Evolutionary conservation across 2,329 filamentous ascomycete species (phyloP).

Genomic region (Cladosporium colombiae): DNA sequence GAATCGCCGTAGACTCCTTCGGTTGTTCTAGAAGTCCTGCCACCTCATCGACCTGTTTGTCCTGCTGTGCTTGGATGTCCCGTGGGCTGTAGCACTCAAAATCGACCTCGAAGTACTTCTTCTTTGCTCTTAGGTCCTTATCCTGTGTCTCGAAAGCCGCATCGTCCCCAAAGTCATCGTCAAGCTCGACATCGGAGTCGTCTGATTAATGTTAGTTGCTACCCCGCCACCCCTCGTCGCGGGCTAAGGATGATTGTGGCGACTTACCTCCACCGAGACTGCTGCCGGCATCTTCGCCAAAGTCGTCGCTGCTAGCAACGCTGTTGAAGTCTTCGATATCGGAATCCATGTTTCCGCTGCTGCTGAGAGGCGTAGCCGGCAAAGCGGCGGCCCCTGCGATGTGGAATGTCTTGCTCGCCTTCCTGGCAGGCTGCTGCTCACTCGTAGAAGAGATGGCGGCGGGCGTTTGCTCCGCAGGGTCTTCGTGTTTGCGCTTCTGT

Average conservation of each 20-base stretch:
- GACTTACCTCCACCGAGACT: slow-evolving; percentile 55
- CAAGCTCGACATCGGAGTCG: slow-evolving; percentile 57
- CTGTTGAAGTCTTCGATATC: slow-evolving; percentile 88
- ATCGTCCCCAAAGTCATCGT: slow-evolving; percentile 60
- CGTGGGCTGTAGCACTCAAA: slow-evolving; percentile 77
- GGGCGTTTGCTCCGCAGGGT: slow-evolving; percentile 25
- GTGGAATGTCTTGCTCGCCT: slow-evolving; percentile 38
- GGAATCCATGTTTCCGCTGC: slow-evolving; percentile 70
- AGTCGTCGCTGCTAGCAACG: slow-evolving; percentile 72
- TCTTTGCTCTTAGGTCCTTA: slow-evolving; percentile 71
- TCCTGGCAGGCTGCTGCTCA: slow-evolving; percentile 35
- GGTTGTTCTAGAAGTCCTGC: slow-evolving; percentile 87
- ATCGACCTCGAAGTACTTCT: slow-evolving; percentile 77
- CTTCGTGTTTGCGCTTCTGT: slow-evolving; percentile 39
- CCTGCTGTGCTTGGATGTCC: slow-evolving; percentile 83
- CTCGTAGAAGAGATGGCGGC: slow-evolving; percentile 24
- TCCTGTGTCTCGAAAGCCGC: slow-evolving; percentile 64
- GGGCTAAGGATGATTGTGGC: not conserved
- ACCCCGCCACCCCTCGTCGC: slow-evolving; percentile 8
- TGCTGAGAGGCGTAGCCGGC: slow-evolving; percentile 52
- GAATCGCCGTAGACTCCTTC: slow-evolving; percentile 85
- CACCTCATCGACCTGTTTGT: slow-evolving; percentile 83
- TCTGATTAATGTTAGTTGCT: slow-evolving; percentile 22
- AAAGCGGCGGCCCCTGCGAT: slow-evolving; percentile 42
- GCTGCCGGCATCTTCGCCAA: slow-evolving; percentile 69